These are phyloP conservation scores for Exserohilum rostratum DNA, from an alignment of 2,329 filamentous ascomycete genomes.

Conservation along the genomic window DNA sequence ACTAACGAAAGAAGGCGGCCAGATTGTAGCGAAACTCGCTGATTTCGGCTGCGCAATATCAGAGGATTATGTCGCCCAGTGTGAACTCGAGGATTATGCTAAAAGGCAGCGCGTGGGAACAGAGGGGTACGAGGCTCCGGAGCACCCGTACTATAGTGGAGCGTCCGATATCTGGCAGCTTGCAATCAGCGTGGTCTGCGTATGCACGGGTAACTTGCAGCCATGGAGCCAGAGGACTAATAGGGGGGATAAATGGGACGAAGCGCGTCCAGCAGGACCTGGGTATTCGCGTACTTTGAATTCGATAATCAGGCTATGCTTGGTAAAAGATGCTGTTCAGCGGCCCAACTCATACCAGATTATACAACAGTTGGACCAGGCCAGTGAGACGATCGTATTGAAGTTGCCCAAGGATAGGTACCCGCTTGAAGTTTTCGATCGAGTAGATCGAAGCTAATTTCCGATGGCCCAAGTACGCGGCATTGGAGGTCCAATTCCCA, in stretches of 20 bases:
- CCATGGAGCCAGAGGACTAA: slow-evolving; percentile 11
- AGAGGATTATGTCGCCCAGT: slow-evolving; percentile 5
- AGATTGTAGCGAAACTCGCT: slow-evolving; percentile 24
- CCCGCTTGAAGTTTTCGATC: slow-evolving; percentile 3
- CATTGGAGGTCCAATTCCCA: no score
- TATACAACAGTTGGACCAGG: background rate
- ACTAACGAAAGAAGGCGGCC: slow-evolving; percentile 7
- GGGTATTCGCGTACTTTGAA: slow-evolving; percentile 16
- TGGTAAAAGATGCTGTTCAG: background rate
- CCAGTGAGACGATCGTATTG: slow-evolving; percentile 1
- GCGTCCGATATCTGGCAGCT: slow-evolving; percentile 28
- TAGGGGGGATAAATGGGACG: slow-evolving; percentile 8
- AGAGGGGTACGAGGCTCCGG: slow-evolving; percentile 21
- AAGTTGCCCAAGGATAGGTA: slow-evolving; percentile 4
- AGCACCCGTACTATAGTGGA: slow-evolving; percentile 13
- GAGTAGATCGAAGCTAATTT: background rate
- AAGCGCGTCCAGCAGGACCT: slow-evolving; percentile 8
- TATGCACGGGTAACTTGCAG: slow-evolving; percentile 10
- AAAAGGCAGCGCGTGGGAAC: slow-evolving; percentile 7
- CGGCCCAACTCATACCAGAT: slow-evolving; percentile 5
- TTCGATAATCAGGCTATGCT: slow-evolving; percentile 2
- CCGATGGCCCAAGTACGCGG: background rate
- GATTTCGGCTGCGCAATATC: slow-evolving; percentile 25
- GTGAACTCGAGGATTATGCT: background rate
- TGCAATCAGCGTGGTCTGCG: slow-evolving; percentile 17